Evolutionary conservation across 495 filamentous ascomycete species (phyloP).

Genomic region (Clohesyomyces aquaticus): DNA sequence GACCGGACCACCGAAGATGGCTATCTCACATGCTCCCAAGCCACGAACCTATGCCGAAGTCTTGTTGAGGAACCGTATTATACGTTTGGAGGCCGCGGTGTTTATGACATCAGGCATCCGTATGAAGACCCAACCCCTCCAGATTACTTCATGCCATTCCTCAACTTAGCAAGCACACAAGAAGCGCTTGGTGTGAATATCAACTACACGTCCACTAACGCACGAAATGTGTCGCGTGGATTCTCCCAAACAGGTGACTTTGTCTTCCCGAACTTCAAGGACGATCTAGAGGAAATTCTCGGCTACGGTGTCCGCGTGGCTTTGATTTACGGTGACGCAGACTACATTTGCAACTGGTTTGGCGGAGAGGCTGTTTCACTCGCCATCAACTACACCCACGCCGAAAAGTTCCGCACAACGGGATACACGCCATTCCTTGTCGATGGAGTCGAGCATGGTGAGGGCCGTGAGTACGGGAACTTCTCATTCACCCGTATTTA

Average conservation of each 20-base stretch:
- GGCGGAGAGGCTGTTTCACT: conserved; percentile 56
- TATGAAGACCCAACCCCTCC: conserved; percentile 56
- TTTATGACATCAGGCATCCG: conserved; percentile 58
- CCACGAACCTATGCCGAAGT: conserved; percentile 51
- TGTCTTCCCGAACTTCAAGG: conserved; percentile 51
- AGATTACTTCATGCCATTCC: conserved; percentile 51
- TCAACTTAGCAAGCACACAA: conserved; percentile 54
- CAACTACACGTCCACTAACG: conserved; percentile 53
- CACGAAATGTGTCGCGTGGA: conserved; percentile 45
- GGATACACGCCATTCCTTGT: conserved; percentile 57
- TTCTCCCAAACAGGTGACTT: conserved; percentile 57
- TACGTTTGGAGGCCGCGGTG: conserved; percentile 50
- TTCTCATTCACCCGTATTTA: conserved; percentile 53
- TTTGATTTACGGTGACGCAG: conserved; percentile 55
- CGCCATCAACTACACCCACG: conserved; percentile 53
- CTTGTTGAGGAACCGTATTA: conserved; percentile 54
- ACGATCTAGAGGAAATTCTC: conserved; percentile 55
- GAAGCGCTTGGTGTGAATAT: conserved; percentile 58
- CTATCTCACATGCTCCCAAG: conserved; percentile 47
- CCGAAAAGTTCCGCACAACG: conserved; percentile 54
- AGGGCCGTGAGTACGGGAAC: conserved; percentile 52
- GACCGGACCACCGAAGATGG: conserved; percentile 47
- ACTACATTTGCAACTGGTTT: conserved; percentile 53
- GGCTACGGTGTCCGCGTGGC: conserved; percentile 53
- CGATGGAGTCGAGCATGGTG: conserved; percentile 49